These are phyloP conservation scores for Escovopsis sp. DNA, from an alignment of 2,329 filamentous ascomycete species.

Conservation along the genomic window DNA sequence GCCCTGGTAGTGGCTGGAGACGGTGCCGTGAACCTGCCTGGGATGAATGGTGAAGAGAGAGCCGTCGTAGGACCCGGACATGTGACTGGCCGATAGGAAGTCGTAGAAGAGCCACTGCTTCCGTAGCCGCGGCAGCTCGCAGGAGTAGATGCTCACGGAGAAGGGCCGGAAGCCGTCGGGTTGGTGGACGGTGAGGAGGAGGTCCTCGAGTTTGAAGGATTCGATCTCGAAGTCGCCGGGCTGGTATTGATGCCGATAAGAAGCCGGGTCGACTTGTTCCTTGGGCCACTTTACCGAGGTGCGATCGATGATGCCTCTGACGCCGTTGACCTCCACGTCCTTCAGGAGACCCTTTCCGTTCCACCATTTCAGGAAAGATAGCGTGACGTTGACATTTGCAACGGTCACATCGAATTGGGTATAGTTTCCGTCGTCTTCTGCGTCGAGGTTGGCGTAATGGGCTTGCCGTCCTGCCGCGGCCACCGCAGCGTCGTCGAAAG, in stretches of 20 bases:
- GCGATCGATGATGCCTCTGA: slow-evolving; percentile 82
- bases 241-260: slow-evolving; percentile 74
- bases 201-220: slow-evolving; percentile 88
- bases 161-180: slow-evolving; percentile 87
- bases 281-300: slow-evolving; percentile 59
- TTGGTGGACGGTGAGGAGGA: slow-evolving; percentile 84
- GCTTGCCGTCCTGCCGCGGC: slow-evolving; percentile 57
- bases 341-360: slow-evolving; percentile 85
- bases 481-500: slow-evolving; percentile 71
- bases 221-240: slow-evolving; percentile 96
- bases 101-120: slow-evolving; percentile 99
- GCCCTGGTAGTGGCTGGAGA: slow-evolving; percentile 42
- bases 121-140: slow-evolving; percentile 78
- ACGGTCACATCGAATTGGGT: slow-evolving; percentile 95
- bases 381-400: slow-evolving; percentile 85
- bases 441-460: slow-evolving; percentile 21
- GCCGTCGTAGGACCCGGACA: slow-evolving; percentile 89
- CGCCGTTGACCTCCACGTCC: slow-evolving; percentile 87
- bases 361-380: slow-evolving; percentile 99
- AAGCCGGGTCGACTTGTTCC: slow-evolving; percentile 63
- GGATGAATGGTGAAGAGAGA: slow-evolving; percentile 96
- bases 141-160: slow-evolving; percentile 87
- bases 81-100: slow-evolving; percentile 85
- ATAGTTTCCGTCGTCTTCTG: slow-evolving; percentile 79
- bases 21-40: slow-evolving; percentile 70